Base-by-base conservation (phyloP, 345 rosid genomes). In the Citrus reticulata region DNA sequence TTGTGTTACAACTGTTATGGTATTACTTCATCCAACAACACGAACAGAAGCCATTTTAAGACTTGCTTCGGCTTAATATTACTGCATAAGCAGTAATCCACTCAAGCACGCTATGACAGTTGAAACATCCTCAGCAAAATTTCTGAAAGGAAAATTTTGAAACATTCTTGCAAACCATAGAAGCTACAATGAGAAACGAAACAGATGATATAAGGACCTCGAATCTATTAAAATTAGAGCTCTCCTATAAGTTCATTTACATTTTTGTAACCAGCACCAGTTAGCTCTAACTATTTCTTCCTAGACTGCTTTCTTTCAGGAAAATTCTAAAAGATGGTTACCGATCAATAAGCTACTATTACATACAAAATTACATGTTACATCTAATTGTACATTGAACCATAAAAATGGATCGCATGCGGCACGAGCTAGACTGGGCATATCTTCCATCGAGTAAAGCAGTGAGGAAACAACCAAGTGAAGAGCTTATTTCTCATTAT, bases 201-300 rank as follows among this genome's bases (percentile, higher is more conserved):
- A 17, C 57, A 35, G 70, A 46, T 17, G 57, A 16, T 46, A 68
- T 29, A 67, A 64, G 32, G 25, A 68, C 11, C 68, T 65, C 5
- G 16, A 46, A 46, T 46, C 51, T 46, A 46, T 49, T 30, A 70
- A 64, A 65, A 75, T 54, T 42, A 13, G 22, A 49, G 57, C 60
- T 70, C n/a, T 54, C 78, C 84, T 62, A 72, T 22, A 60, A 20
- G 24, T 59, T 57, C 76, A 80, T 82, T 68, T 80, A 82, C 82
- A 82, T 60, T 74, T 70, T 67, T 9, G 6, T 16, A 54, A 73
- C 46, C 54, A 57, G 34, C 35, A 64, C 11, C 68, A 24, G 29
- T 81, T 66, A 68, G 71, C 77, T 30, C 82, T 80, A 82, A 51
- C 83, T 80, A 80, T 75, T 57, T 81, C 80, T 73, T 73, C 84